Percentiles rank a stretch among this genome's conserved stretches.
These are phyloP conservation scores for Scedosporium boydii DNA, from an alignment of 2,329 filamentous ascomycete species.

Conservation along the genomic window DNA sequence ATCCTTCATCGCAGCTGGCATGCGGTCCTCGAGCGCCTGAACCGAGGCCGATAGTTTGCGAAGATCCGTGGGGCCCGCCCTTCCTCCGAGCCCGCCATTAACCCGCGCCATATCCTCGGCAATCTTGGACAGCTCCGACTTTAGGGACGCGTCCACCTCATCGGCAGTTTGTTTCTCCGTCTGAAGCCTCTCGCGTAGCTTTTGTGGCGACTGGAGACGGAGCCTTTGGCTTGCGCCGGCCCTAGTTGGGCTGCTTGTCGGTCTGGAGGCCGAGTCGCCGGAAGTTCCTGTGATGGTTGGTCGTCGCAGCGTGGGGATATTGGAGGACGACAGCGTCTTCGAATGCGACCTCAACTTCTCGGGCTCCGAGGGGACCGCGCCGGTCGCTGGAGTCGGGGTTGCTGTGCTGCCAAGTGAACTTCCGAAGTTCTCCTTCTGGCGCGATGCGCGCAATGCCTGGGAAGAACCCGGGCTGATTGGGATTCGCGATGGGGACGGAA, in stretches of 20 bases:
- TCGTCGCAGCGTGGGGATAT: conserved; percentile 44
- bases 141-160: conserved; percentile 58
- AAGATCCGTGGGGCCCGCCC: conserved; percentile 29
- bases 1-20: conserved; percentile 51
- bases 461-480: conserved; percentile 38
- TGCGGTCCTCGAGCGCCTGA: conserved; percentile 54
- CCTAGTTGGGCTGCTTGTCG: conserved; percentile 22
- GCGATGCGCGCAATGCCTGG: conserved; percentile 29
- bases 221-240: conserved; percentile 40
- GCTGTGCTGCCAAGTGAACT: conserved; percentile 8
- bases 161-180: conserved; percentile 68
- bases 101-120: conserved; percentile 65
- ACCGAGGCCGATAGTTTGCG: conserved; percentile 48
- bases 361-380: conserved; percentile 10
- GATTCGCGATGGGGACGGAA: conserved; percentile 38
- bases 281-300: conserved; percentile 13
- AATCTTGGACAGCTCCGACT: conserved; percentile 70
- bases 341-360: conserved; percentile 21
- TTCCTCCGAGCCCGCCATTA: conserved; percentile 28
- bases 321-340: conserved; percentile 42
- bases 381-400: conserved; percentile 9
- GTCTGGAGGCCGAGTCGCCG: not conserved
- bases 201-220: conserved; percentile 62
- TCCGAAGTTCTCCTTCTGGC: conserved; percentile 39
- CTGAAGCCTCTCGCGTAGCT: conserved; percentile 75